Base-by-base conservation (phyloP, 2,329 filamentous ascomycete species). In the Colletotrichum camelliae region DNA sequence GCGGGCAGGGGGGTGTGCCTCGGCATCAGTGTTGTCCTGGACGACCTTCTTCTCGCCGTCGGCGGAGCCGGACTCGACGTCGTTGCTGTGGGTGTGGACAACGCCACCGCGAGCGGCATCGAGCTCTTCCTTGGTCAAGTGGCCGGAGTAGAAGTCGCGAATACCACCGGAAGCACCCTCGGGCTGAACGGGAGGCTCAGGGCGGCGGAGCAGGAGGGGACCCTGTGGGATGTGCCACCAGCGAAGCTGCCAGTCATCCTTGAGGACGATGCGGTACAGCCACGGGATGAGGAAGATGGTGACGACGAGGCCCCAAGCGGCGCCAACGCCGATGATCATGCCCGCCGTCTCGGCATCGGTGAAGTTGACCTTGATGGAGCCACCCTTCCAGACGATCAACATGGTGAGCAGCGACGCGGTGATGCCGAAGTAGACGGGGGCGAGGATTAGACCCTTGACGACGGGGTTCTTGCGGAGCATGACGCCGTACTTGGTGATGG, bases 341-440 rank as follows among this genome's bases (percentile, higher is more conserved):
- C 88, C 88, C 27, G 84, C 85, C 33, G 89, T 84, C 77, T 87
- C 83, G 8, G 81, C 81, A 39, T 70, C 70, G 48, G 31, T 77
- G 27, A 79, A 72, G 31, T 4, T 48, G 5, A 77, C 62, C 57
- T 77, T 70, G 74, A 77, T 74, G 5, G 76, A 74, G 4, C 77
- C 77, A 10, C 77, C 77, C 74, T 78, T 78, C 76, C 76, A 78
- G 65, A 77, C 72, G 3, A 78, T 77, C 21, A 78, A 43, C 77
- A 78, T 78, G 21, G 77, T 72, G 12, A 78, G 61, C 4, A 78
- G 75, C 4, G 72, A 86, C 16, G 87, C 87, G 1, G 91, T 91
- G 58, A 91, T 79, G 80, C 85, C 89, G 79, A 92, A 91, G 83
- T 91, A 92, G 72, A 91, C 76, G 18, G 91, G 91, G 1, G 91